phyloP scores from a whole-genome alignment of 2,329 filamentous ascomycete genomes.

The Mycogone perniciosa region DNA sequence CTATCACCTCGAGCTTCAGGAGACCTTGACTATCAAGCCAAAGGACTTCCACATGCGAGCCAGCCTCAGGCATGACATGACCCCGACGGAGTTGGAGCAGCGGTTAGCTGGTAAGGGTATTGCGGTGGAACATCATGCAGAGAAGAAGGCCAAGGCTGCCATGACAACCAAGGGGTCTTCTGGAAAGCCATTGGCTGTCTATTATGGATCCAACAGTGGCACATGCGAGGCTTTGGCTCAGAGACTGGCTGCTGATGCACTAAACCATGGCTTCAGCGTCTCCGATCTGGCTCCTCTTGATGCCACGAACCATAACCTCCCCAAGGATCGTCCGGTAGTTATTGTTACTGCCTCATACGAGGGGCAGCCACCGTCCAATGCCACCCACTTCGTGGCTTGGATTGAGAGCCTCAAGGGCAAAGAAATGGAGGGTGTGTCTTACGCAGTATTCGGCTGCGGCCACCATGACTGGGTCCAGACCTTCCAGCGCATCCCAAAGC shows the following conservation, averaged over 20 bases:
- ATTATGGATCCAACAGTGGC: conserved; percentile 68
- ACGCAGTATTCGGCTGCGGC: conserved; percentile 66
- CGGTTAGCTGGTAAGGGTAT: conserved; percentile 32
- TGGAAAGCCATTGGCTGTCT: conserved; percentile 51
- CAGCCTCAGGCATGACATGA: conserved; percentile 43
- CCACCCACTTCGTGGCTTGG: conserved; percentile 62
- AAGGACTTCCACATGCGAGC: conserved; percentile 58
- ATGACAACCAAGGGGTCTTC: not conserved
- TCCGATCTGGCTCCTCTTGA: conserved; percentile 52
- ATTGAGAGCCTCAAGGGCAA: conserved; percentile 46
- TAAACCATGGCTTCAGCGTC: conserved; percentile 52
- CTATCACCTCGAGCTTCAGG: conserved; percentile 50
- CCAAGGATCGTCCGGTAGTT: conserved; percentile 54
- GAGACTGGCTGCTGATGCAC: conserved; percentile 53
- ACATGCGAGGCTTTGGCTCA: conserved; percentile 67
- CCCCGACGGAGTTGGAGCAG: conserved; percentile 40
- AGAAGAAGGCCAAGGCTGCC: not conserved
- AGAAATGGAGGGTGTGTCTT: conserved; percentile 51
- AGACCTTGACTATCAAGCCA: conserved; percentile 57
- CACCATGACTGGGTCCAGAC: conserved; percentile 52
- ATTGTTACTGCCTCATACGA: conserved; percentile 69
- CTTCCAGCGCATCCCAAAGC: conserved; percentile 60
- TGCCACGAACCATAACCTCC: conserved; percentile 52
- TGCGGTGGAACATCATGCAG: conserved; percentile 7
- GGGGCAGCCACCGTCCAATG: conserved; percentile 68